Conservation (phyloP, 78 protist genomes). For the Diacronema lutheri region DNA sequence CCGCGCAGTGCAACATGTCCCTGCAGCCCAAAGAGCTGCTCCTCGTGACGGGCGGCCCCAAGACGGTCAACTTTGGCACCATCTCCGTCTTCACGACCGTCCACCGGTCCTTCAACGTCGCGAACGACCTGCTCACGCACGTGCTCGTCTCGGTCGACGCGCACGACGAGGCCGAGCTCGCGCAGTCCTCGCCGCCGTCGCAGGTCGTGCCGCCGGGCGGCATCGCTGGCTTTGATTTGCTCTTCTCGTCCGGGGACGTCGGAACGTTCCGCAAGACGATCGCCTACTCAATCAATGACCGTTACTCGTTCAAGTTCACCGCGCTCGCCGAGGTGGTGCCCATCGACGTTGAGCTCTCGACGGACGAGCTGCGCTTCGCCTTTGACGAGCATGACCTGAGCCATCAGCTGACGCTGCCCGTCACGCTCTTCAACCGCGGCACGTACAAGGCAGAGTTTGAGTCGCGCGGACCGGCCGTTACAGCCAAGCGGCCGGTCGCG, state of each 20-base stretch:
- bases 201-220: constrained; percentile 61
- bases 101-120: constrained; percentile 17
- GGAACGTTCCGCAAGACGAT: constrained; percentile 15
- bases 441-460: constrained; percentile 4
- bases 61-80: constrained; percentile 46
- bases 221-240: constrained; percentile 61
- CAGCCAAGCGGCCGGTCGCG: neutral
- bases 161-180: constrained; percentile 42
- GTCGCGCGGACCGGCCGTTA: neutral
- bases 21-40: constrained; percentile 26
- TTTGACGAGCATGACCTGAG: constrained; percentile 9
- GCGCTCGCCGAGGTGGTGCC: constrained; percentile 48
- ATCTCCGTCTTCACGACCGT: constrained; percentile 29
- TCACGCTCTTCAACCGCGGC: constrained; percentile 9
- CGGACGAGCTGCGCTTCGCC: constrained; percentile 20
- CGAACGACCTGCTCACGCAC: constrained; percentile 16
- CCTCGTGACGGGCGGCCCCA: constrained; percentile 3
- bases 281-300: constrained; percentile 50
- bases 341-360: constrained; percentile 29
- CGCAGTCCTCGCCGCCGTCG: constrained; percentile 8
- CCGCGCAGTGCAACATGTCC: constrained; percentile 21
- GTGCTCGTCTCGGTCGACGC: constrained; percentile 17
- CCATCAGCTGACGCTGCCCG: neutral
- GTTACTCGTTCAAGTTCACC: constrained; percentile 29
- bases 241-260: neutral